A percentile compares a stretch with the other conserved stretches of the same genome.
These are phyloP conservation scores for Daedaleopsis sinensis DNA, from an alignment of 768 basidiomycete genomes.

Conservation along the genomic window DNA sequence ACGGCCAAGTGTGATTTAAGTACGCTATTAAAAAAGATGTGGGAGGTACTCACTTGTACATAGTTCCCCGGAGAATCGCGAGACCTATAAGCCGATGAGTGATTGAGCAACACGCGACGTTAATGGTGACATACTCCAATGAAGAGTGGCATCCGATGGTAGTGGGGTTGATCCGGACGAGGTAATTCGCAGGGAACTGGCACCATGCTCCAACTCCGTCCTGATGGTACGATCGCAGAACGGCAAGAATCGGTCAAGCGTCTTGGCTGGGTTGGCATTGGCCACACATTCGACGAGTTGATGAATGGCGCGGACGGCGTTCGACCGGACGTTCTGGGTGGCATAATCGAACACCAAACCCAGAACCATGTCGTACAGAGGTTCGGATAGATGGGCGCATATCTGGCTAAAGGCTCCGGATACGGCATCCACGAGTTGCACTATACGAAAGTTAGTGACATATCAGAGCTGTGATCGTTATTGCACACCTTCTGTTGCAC, in stretches of 20 bases:
- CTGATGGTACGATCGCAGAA: conserved; percentile 72
- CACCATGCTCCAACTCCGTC: conserved; percentile 82
- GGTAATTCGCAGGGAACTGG: conserved; percentile 73
- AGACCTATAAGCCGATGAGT: conserved; percentile 49
- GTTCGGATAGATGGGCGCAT: conserved; percentile 72
- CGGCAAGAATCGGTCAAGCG: conserved; percentile 76
- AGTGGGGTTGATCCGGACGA: conserved; percentile 62
- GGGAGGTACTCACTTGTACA: conserved; percentile 63
- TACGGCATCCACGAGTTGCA: conserved; percentile 77
- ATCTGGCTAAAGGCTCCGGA: conserved; percentile 77
- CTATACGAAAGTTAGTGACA: conserved; percentile 35
- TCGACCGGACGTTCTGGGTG: conserved; percentile 78
- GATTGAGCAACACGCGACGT: neutral
- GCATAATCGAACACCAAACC: conserved; percentile 86
- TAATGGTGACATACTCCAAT: conserved; percentile 75
- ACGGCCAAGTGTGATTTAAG: neutral
- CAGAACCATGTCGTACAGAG: conserved; percentile 77
- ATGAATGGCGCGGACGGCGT: conserved; percentile 85
- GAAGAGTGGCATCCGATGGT: conserved; percentile 82
- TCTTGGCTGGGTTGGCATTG: conserved; percentile 76
- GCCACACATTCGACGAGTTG: conserved; percentile 86
- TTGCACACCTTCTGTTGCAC: conserved; percentile 60
- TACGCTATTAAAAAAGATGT: neutral
- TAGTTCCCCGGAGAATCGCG: conserved; percentile 76
- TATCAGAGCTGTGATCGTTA: neutral